Conservation (phyloP, 2,329 filamentous ascomycete species). For the Colletotrichum horii region DNA sequence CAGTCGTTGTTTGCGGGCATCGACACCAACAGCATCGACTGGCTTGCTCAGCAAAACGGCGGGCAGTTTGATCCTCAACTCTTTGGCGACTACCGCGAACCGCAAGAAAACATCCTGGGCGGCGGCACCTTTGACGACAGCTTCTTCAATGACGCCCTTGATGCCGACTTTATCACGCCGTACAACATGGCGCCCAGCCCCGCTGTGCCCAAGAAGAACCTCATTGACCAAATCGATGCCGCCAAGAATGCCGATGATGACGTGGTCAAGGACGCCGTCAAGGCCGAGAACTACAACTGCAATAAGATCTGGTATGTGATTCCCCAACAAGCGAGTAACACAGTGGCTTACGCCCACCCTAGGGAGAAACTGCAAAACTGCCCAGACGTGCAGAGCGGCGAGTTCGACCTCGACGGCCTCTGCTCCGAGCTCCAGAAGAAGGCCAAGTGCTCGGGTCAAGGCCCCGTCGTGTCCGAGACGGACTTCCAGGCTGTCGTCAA, state of each 20-base stretch:
- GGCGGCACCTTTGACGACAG: slow-evolving; percentile 73
- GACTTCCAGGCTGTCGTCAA: slow-evolving; percentile 84
- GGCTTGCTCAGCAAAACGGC: slow-evolving; percentile 80
- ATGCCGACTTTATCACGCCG: slow-evolving; percentile 80
- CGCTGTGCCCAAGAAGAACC: slow-evolving; percentile 64
- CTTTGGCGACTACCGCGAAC: slow-evolving; percentile 91
- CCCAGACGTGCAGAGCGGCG: slow-evolving; percentile 85
- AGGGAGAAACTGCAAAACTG: slow-evolving; percentile 93
- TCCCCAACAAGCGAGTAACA: neutral
- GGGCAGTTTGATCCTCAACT: slow-evolving; percentile 90
- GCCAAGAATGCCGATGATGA: slow-evolving; percentile 75
- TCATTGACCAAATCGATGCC: slow-evolving; percentile 80
- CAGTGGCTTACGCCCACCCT: slow-evolving; percentile 43
- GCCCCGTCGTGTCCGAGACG: slow-evolving; percentile 85
- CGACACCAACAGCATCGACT: slow-evolving; percentile 68
- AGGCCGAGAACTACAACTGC: slow-evolving; percentile 72
- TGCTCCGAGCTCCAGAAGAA: slow-evolving; percentile 95
- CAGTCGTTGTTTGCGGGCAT: slow-evolving; percentile 42
- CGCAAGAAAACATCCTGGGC: slow-evolving; percentile 78
- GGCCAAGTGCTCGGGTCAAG: slow-evolving; percentile 90
- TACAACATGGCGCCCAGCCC: slow-evolving; percentile 69
- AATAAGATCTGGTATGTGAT: slow-evolving; percentile 86
- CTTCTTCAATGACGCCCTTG: slow-evolving; percentile 78
- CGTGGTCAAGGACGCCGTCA: slow-evolving; percentile 40
- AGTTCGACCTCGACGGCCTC: slow-evolving; percentile 91